A percentile compares a stretch with the other conserved stretches of the same genome.
These are phyloP conservation scores for Leptographium flavum DNA, from an alignment of 2,329 filamentous ascomycete species.

Conservation along the genomic window DNA sequence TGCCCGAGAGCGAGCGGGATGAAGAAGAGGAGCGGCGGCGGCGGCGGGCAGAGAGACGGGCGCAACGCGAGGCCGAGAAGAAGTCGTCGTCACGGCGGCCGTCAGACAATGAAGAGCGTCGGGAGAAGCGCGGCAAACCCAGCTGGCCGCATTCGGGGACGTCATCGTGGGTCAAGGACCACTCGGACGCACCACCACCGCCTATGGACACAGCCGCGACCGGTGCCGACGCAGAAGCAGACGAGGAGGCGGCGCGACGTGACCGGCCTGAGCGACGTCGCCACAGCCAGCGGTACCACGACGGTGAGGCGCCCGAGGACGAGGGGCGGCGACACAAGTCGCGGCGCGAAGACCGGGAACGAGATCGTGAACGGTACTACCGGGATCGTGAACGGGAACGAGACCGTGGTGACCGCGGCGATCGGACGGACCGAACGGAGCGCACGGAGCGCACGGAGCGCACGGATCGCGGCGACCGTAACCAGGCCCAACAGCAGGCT, in stretches of 20 bases:
- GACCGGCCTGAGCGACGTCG: constrained; percentile 35
- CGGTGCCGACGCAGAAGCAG: constrained; percentile 13
- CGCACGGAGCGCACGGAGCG: neutral
- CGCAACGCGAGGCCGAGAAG: constrained; percentile 26
- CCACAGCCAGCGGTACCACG: constrained; percentile 25
- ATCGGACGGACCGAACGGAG: constrained; percentile 16
- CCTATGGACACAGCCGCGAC: constrained; percentile 23
- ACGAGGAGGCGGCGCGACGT: constrained; percentile 34
- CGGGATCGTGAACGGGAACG: constrained; percentile 17
- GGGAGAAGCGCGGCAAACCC: constrained; percentile 15
- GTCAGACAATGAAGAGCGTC: constrained; percentile 22
- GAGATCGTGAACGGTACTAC: constrained; percentile 12
- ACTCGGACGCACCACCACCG: constrained; percentile 46
- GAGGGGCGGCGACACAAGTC: constrained; percentile 16
- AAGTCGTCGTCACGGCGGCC: constrained; percentile 27
- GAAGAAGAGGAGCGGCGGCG: constrained; percentile 40
- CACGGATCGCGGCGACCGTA: neutral
- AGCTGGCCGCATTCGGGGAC: constrained; percentile 50
- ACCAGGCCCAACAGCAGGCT: neutral
- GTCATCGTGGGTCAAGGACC: constrained; percentile 52
- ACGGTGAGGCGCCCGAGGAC: constrained; percentile 19
- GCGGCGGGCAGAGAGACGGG: constrained; percentile 37
- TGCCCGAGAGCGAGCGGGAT: constrained; percentile 19
- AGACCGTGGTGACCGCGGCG: constrained; percentile 7
- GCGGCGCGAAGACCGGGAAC: constrained; percentile 18